Conservation (phyloP, 2,329 filamentous ascomycete genomes). For the Phyllosticta capitalensis region DNA sequence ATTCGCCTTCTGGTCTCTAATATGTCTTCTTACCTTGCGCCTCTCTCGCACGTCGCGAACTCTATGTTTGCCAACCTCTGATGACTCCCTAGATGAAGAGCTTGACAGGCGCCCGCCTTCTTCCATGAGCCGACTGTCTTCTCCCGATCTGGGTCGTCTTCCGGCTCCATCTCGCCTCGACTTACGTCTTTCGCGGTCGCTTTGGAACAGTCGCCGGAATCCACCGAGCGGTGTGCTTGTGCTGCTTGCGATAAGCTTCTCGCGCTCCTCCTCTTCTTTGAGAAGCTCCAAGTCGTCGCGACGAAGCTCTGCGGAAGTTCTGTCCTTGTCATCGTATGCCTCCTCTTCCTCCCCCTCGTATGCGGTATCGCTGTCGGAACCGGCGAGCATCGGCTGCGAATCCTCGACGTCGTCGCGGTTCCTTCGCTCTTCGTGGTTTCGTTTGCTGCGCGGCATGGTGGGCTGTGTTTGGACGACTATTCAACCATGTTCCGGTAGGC, state of each 20-base stretch:
- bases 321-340: conserved; percentile 18
- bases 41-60: conserved; percentile 42
- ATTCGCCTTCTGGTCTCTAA: too few species aligned
- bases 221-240: conserved; percentile 4
- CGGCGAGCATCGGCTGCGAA: conserved; percentile 19
- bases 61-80: conserved; percentile 39
- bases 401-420: conserved; percentile 49
- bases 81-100: conserved; percentile 27
- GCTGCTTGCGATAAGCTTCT: conserved; percentile 29
- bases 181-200: conserved; percentile 17
- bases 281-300: conserved; percentile 31
- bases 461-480: background rate
- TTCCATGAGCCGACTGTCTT: conserved; percentile 74
- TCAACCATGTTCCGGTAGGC: background rate
- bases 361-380: conserved; percentile 19
- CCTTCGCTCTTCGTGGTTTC: background rate
- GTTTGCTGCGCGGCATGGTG: background rate
- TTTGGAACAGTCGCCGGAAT: conserved; percentile 18
- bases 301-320: conserved; percentile 26
- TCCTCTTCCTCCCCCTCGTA: conserved; percentile 20
- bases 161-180: conserved; percentile 23
- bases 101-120: conserved; percentile 61
- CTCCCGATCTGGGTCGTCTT: conserved; percentile 45
- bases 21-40: conserved; percentile 16
- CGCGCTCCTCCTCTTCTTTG: conserved; percentile 39